Base-by-base conservation (phyloP, 257 asterid genomes). In the Scutellaria galericulata region DNA sequence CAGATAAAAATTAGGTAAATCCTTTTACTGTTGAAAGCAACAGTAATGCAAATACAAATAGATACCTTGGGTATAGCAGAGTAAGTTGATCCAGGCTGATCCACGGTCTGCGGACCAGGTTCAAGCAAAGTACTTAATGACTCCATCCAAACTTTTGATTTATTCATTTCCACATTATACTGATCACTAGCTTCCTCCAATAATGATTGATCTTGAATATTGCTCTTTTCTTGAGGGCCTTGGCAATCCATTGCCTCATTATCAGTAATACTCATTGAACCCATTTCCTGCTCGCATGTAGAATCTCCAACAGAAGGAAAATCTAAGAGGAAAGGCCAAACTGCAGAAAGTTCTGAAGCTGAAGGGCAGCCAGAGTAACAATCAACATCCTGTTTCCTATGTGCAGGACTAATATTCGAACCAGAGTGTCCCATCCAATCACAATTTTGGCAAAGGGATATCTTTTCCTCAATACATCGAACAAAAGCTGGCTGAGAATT, bases 371-470 rank as follows among this genome's bases (percentile, higher is more conserved):
- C 86, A 7, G 90, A 61, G 77, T 83, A 85, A 75, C 84, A 78
- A 68, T 68, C 71, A 74, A 85, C 80, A 13, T 77, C 77, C 66
- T 83, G 78, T 75, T 83, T 81, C 73, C 83, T 67, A 54, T 81
- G 90, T 12, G 74, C 70, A 59, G 80, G 58, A 72, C 66, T 70
- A 9, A 55, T 64, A 56, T 71, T 75, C 1, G 87, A 75, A 50
- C 76, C 77, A 55, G 37, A 27, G 31, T 86, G 90, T 9, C 78
- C 86, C 55, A 54, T 53, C 86, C 86, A 83, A 83, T 86, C 86
- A 71, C 90, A 86, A 40, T 83, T 83, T 75, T 79, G 90, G 70
- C 90, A 83, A 80, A 86, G 90, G 20, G 90, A 86, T 62, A 77
- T n/a, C 27, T 77, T 83, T 65, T 86, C 90, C 15, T 79, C 85